A percentile compares a stretch with the other conserved stretches of the same genome.
These are phyloP conservation scores for Euphorbia pulcherrima DNA, from an alignment of 345 rosid species.

Conservation along the genomic window DNA sequence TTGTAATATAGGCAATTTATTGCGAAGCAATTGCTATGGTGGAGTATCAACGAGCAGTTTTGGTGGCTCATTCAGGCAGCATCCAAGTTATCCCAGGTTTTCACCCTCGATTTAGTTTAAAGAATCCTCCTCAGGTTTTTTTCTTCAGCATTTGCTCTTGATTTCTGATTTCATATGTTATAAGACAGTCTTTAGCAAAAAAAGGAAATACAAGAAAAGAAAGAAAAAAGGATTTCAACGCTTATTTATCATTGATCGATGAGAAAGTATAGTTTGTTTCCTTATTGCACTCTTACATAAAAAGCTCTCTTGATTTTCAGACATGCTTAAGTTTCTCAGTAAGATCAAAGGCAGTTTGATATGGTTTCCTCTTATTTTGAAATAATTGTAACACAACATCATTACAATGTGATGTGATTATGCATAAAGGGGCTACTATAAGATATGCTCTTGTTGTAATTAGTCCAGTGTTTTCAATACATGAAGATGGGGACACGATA, in stretches of 20 bases:
- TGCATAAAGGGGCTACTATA: neutral
- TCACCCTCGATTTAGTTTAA: conserved; percentile 65
- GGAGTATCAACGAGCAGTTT: conserved; percentile 84
- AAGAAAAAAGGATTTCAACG: too few species aligned
- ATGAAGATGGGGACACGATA: neutral
- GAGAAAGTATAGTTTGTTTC: neutral
- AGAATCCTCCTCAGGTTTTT: conserved; percentile 48
- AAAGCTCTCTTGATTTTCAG: neutral
- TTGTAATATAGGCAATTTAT: conserved; percentile 58
- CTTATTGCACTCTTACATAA: neutral
- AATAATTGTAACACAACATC: neutral
- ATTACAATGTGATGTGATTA: neutral
- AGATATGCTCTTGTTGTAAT: neutral
- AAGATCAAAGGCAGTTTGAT: neutral
- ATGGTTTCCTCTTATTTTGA: neutral
- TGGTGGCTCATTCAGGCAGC: conserved; percentile 64
- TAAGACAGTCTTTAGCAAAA: neutral
- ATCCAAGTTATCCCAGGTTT: conserved; percentile 69
- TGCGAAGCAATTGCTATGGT: conserved; percentile 86
- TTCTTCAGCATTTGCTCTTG: neutral
- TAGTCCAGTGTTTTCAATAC: too few species aligned
- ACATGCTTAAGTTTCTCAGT: neutral
- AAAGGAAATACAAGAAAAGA: neutral
- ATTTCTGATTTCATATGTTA: neutral
- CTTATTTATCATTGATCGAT: neutral